These are phyloP conservation scores for Mycena maculata DNA, from an alignment of 768 basidiomycete genomes.

Conservation along the genomic window DNA sequence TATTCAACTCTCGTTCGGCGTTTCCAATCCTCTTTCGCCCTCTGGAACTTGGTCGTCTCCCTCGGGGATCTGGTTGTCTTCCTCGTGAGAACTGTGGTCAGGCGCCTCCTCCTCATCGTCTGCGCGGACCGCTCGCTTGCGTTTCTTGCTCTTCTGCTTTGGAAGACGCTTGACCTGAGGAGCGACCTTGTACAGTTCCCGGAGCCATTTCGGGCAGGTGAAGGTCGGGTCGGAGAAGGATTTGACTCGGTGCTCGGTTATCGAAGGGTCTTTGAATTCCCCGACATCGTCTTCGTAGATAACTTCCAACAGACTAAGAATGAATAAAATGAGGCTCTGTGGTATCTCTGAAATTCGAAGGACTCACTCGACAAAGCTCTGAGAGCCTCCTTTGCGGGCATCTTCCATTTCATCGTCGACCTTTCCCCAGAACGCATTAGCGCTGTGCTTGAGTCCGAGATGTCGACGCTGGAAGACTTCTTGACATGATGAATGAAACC, in stretches of 20 bases:
- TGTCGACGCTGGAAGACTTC: not conserved
- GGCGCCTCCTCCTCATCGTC: not conserved
- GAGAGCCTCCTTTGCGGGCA: not conserved
- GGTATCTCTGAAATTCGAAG: not conserved
- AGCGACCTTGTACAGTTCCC: constrained; percentile 9
- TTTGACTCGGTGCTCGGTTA: not conserved
- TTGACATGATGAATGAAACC: not conserved
- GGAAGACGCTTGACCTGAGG: constrained; percentile 12
- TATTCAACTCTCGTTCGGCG: too few relatives aligned
- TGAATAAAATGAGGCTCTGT: not conserved
- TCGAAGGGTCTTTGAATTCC: constrained; percentile 1
- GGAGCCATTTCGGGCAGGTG: constrained; percentile 11
- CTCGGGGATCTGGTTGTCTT: not conserved
- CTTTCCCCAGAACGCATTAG: constrained; percentile 11
- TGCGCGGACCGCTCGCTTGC: not conserved
- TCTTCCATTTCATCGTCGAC: constrained; percentile 12
- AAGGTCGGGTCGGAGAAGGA: constrained; percentile 15
- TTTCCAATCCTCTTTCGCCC: not conserved
- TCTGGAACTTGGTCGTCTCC: not conserved
- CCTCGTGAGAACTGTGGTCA: too few relatives aligned
- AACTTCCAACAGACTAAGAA: not conserved
- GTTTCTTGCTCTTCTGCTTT: constrained; percentile 16
- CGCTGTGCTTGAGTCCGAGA: not conserved
- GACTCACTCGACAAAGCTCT: constrained; percentile 10
- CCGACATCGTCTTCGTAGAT: constrained; percentile 1